Conservation (phyloP, 352 stramenopile species). For the Salisapilia sapeloensis region DNA sequence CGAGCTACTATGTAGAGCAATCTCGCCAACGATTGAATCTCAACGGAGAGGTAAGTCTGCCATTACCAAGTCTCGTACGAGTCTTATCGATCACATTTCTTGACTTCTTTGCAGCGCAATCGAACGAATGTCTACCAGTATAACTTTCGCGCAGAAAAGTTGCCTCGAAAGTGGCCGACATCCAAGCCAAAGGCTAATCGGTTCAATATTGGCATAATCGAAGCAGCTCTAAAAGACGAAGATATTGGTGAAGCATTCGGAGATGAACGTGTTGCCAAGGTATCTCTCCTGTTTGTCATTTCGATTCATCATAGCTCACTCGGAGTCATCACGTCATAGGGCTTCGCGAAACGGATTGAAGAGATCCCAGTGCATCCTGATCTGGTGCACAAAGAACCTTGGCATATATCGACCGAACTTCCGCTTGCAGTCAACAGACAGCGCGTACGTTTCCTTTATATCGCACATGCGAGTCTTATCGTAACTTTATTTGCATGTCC, state of each 20-base stretch:
- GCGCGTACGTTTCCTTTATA: conserved; percentile 22
- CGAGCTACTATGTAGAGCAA: conserved; percentile 60
- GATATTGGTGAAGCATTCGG: conserved; percentile 47
- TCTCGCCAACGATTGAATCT: conserved; percentile 31
- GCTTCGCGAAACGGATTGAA: conserved; percentile 50
- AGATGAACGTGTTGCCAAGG: conserved; percentile 46
- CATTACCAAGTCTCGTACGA: not conserved
- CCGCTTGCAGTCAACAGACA: conserved; percentile 19
- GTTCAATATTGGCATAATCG: conserved; percentile 66
- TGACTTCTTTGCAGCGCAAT: conserved; percentile 25
- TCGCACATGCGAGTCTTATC: no score
- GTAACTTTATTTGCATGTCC: no score
- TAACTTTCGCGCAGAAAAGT: conserved; percentile 72
- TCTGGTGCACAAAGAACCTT: conserved; percentile 29
- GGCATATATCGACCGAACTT: conserved; percentile 45
- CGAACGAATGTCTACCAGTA: conserved; percentile 69
- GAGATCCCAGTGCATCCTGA: conserved; percentile 63
- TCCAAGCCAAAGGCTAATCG: conserved; percentile 49
- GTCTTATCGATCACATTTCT: conserved; percentile 1
- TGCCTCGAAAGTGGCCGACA: conserved; percentile 63
- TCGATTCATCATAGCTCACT: not conserved
- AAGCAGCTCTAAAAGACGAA: conserved; percentile 43
- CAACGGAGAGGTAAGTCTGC: conserved; percentile 39
- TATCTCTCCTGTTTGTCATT: conserved; percentile 4
- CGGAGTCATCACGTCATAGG: conserved; percentile 6